Percentiles rank a stretch among this genome's conserved stretches.
phyloP scores from a whole-genome alignment of 331 rosid genomes.

The Stylosanthes scabra region DNA sequence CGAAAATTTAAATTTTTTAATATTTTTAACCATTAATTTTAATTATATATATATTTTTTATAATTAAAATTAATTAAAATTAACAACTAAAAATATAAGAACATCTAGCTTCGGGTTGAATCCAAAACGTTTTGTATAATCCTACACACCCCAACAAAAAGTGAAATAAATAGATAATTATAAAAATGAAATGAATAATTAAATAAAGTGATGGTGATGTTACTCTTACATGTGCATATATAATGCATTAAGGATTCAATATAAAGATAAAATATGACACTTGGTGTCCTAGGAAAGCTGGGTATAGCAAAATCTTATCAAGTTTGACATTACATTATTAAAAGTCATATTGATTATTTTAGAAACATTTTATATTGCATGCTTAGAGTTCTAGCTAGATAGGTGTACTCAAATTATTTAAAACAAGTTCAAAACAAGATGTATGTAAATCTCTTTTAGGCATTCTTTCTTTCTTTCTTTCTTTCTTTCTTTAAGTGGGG shows the following conservation, averaged over 20 bases:
- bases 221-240: conserved; percentile 9
- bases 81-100: too few species aligned
- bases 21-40: too few species aligned
- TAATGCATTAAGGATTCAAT: conserved; percentile 5
- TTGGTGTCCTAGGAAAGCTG: conserved; percentile 44
- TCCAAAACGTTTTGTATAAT: neutral
- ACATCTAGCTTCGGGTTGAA: too few species aligned
- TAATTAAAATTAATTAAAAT: too few species aligned
- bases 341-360: neutral
- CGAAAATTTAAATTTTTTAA: too few species aligned
- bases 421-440: neutral
- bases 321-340: conserved; percentile 21
- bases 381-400: neutral
- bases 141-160: neutral
- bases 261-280: conserved; percentile 17
- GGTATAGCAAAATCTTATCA: conserved; percentile 30
- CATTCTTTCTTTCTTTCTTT: neutral
- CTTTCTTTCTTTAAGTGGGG: too few species aligned
- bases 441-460: neutral
- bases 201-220: conserved; percentile 33
- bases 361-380: neutral
- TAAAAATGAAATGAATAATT: neutral
- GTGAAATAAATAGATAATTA: neutral
- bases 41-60: too few species aligned
- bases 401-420: neutral